Percentiles rank a stretch among this genome's conserved stretches.
Conservation (phyloP, 306 rosid genomes). For the Phaseolus lunatus region DNA sequence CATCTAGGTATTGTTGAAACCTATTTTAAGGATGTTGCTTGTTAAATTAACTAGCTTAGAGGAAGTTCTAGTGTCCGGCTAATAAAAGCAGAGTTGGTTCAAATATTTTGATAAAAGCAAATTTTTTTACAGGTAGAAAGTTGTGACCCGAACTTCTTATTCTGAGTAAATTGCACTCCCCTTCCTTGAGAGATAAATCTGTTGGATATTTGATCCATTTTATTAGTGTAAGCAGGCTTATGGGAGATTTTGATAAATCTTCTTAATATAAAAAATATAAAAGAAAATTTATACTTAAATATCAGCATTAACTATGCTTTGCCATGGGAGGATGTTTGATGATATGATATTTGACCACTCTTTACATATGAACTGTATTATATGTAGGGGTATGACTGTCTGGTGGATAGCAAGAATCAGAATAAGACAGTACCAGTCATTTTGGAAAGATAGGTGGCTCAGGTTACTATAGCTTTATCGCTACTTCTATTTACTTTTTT, state of each 20-base stretch:
- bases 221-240: neutral
- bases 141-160: neutral
- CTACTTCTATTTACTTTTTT: constrained; percentile 44
- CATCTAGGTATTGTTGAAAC: constrained; percentile 7
- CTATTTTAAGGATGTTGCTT: neutral
- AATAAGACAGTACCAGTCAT: constrained; percentile 52
- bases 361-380: constrained; percentile 10
- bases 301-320: neutral
- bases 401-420: constrained; percentile 47
- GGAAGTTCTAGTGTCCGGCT: neutral
- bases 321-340: neutral
- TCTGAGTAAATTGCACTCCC: neutral
- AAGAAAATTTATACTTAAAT: constrained; percentile 1
- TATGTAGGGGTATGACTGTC: constrained; percentile 51
- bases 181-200: neutral
- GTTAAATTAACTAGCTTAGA: constrained; percentile 18
- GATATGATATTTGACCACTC: neutral
- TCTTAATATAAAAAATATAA: neutral
- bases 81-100: neutral
- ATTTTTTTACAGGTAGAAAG: neutral
- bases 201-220: neutral
- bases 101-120: constrained; percentile 18
- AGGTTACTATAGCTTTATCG: constrained; percentile 41
- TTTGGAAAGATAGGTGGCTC: constrained; percentile 46
- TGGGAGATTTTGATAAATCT: neutral